phyloP scores from a whole-genome alignment of 768 basidiomycete species.

The Calocybe indica region DNA sequence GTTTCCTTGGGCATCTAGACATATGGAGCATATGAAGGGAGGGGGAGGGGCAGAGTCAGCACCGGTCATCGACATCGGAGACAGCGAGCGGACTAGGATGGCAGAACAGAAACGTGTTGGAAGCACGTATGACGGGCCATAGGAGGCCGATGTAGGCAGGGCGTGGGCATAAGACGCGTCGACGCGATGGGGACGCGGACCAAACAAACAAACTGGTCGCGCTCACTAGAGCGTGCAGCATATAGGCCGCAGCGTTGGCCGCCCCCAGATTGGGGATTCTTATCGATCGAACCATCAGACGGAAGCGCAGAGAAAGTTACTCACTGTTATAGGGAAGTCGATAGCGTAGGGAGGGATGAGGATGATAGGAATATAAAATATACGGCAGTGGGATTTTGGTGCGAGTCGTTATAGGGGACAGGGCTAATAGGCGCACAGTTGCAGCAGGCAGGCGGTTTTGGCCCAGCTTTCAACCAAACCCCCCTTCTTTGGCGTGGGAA shows the following conservation, averaged over 20 bases:
- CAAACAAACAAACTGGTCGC: slow-evolving; percentile 8
- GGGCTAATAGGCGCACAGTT: too few relatives aligned
- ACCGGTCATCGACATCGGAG: neutral
- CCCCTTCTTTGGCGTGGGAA: slow-evolving; percentile 1
- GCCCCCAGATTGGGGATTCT: too few relatives aligned
- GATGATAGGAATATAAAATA: too few relatives aligned
- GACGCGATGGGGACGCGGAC: slow-evolving; percentile 3
- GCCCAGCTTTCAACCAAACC: too few relatives aligned
- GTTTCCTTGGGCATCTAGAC: slow-evolving; percentile 74
- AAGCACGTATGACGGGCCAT: neutral
- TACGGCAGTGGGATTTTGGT: too few relatives aligned
- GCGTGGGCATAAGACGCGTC: neutral
- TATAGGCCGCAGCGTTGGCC: neutral
- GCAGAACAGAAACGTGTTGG: neutral
- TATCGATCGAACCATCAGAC: too few relatives aligned
- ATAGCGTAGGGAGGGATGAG: too few relatives aligned
- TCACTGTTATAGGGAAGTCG: too few relatives aligned
- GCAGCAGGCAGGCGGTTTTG: too few relatives aligned
- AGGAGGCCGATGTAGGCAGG: neutral
- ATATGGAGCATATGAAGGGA: neutral
- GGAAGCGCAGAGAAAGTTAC: too few relatives aligned
- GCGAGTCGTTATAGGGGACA: too few relatives aligned
- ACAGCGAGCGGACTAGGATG: neutral
- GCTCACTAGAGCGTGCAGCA: neutral
- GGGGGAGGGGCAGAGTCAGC: neutral